phyloP scores from a whole-genome alignment of 306 rosid genomes.

The Trifolium pratense region DNA sequence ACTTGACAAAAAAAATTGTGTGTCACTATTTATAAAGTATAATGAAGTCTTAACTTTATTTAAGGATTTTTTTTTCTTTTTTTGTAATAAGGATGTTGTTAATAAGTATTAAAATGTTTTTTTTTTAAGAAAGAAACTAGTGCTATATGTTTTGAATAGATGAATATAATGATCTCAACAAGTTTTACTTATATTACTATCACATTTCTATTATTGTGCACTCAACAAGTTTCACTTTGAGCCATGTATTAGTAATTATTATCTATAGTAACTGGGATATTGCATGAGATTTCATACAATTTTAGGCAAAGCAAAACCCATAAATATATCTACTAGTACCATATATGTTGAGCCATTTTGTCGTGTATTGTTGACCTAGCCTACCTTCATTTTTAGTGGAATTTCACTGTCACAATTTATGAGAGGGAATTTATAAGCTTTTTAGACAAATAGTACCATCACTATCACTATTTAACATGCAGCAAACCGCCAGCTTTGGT shows the following conservation, averaged over 20 bases:
- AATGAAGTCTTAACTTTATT: no score
- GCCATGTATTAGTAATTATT: conserved; percentile 37
- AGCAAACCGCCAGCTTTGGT: conserved; percentile 40
- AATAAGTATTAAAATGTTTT: no score
- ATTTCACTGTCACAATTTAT: not conserved
- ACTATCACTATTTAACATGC: conserved; percentile 23
- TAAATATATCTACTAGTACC: not conserved
- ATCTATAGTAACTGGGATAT: conserved; percentile 40
- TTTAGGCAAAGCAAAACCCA: not conserved
- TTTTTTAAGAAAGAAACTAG: no score
- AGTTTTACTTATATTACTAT: not conserved
- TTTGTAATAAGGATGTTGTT: no score
- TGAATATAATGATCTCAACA: not conserved
- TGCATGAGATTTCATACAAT: conserved; percentile 56
- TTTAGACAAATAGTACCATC: conserved; percentile 51
- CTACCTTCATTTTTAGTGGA: conserved; percentile 5
- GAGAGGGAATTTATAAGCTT: conserved; percentile 57
- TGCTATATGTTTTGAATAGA: not conserved
- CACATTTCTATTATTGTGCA: not conserved
- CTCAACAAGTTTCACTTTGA: conserved; percentile 44
- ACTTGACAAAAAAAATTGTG: no score
- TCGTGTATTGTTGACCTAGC: conserved; percentile 78
- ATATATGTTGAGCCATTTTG: conserved; percentile 43
- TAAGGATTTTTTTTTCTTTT: no score
- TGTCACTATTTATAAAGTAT: no score